phyloP scores from a whole-genome alignment of 768 basidiomycete genomes.

The Suillus occidentalis region DNA sequence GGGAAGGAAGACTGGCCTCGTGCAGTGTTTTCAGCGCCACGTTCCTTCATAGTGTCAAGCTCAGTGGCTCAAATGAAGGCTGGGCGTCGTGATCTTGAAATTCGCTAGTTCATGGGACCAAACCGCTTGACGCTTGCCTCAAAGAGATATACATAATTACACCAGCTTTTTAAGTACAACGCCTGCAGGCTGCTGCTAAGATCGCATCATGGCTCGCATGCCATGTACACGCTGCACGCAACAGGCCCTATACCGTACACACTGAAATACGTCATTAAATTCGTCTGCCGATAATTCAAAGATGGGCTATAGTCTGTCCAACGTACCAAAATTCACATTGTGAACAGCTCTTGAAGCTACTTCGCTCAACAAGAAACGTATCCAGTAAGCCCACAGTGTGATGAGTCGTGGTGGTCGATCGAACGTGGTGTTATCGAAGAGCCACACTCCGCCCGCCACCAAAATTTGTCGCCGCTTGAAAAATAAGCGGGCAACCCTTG shows the following conservation, averaged over 20 bases:
- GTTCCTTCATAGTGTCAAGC: neutral
- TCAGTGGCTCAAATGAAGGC: neutral
- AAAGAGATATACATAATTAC: neutral
- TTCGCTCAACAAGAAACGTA: neutral
- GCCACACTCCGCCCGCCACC: slow-evolving; percentile 22
- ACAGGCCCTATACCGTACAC: neutral
- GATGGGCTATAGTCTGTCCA: neutral
- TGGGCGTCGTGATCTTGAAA: neutral
- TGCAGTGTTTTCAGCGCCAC: neutral
- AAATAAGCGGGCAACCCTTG: slow-evolving; percentile 39
- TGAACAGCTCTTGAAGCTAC: no score
- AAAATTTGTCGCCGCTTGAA: slow-evolving; percentile 34
- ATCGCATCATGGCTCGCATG: no score
- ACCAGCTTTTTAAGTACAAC: neutral
- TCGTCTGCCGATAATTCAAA: neutral
- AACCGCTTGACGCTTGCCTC: neutral
- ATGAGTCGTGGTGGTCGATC: neutral
- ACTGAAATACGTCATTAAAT: slow-evolving; percentile 2
- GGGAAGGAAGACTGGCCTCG: slow-evolving; percentile 1
- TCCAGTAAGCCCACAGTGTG: neutral
- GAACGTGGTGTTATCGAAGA: slow-evolving; percentile 6
- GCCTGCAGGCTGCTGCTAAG: neutral
- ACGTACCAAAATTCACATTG: neutral
- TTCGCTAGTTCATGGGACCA: neutral
- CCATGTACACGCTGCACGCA: neutral